A percentile compares a stretch with the other conserved stretches of the same genome.
Conservation (phyloP, 1,139 yeast species). For the Pichia sp. region DNA sequence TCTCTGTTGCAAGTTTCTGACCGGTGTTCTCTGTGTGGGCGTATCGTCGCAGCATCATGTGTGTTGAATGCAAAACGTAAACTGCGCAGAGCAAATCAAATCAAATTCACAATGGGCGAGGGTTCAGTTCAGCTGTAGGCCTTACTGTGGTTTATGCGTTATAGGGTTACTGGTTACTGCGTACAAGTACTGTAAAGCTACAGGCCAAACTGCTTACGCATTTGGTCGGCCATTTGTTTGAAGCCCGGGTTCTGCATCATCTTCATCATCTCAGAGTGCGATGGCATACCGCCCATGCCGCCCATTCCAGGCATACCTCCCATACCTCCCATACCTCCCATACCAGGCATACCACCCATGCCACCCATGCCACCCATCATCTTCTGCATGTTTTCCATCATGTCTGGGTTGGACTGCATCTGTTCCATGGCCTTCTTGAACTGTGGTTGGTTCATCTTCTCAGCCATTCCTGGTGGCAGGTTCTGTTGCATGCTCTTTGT, state of each 20-base stretch:
- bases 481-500: conserved; percentile 42
- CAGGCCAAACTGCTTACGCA: conserved; percentile 21
- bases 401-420: conserved; percentile 49
- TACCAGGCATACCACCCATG: conserved; percentile 31
- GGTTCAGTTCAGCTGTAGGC: too few species aligned
- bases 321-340: conserved; percentile 34
- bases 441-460: conserved; percentile 43
- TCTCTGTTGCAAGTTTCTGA: too few species aligned
- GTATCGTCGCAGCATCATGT: too few species aligned
- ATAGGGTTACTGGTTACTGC: too few species aligned
- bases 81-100: too few species aligned
- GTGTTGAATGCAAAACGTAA: too few species aligned
- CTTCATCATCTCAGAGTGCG: too few species aligned
- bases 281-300: conserved; percentile 17
- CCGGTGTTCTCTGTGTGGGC: too few species aligned
- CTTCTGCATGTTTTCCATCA: conserved; percentile 52
- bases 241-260: conserved; percentile 29
- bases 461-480: conserved; percentile 26
- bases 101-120: too few species aligned
- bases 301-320: conserved; percentile 28
- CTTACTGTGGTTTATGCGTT: too few species aligned
- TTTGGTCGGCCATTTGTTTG: conserved; percentile 32
- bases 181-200: too few species aligned
- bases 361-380: conserved; percentile 42
- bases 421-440: conserved; percentile 51